phyloP scores from a whole-genome alignment of 2,329 filamentous ascomycete species.

The Metarhizium album region DNA sequence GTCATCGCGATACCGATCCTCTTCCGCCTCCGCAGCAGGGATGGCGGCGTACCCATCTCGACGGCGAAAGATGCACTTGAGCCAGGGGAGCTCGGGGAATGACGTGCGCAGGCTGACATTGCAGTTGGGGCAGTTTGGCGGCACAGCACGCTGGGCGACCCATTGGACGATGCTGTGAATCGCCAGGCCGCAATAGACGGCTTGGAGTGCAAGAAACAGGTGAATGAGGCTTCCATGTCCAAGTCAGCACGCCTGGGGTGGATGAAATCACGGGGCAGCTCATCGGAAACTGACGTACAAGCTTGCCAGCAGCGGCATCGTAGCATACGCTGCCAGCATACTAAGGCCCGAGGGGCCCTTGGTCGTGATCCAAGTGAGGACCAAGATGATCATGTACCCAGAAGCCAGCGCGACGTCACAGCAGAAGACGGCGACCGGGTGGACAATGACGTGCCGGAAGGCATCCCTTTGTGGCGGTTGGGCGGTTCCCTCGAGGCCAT shows the following conservation, averaged over 20 bases:
- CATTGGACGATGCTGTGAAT: conserved; percentile 27
- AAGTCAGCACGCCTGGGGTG: neutral
- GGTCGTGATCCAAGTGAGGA: conserved; percentile 28
- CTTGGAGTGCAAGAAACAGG: conserved; percentile 24
- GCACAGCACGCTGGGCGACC: conserved; percentile 27
- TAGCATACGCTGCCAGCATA: conserved; percentile 32
- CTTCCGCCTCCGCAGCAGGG: conserved; percentile 12
- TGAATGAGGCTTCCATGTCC: conserved; percentile 23
- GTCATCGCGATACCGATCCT: conserved; percentile 17
- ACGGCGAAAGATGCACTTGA: conserved; percentile 13
- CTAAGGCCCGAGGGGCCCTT: conserved; percentile 19
- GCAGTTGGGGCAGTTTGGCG: conserved; percentile 30
- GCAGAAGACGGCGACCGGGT: conserved; percentile 27
- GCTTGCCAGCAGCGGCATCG: conserved; percentile 29
- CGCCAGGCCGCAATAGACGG: conserved; percentile 29
- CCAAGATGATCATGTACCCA: conserved; percentile 26
- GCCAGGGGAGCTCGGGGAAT: conserved; percentile 27
- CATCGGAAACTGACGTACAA: conserved; percentile 21
- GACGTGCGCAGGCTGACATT: conserved; percentile 25
- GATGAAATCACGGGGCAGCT: neutral
- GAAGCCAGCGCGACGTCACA: conserved; percentile 26
- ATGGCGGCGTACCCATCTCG: conserved; percentile 10
- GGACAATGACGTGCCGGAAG: conserved; percentile 9
- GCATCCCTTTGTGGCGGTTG: neutral
- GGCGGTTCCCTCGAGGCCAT: neutral